Evolutionary conservation across 768 basidiomycete species (phyloP), one percentile per base, ranked within the genome.

Genomic region (Trametes sanguinea): DNA sequence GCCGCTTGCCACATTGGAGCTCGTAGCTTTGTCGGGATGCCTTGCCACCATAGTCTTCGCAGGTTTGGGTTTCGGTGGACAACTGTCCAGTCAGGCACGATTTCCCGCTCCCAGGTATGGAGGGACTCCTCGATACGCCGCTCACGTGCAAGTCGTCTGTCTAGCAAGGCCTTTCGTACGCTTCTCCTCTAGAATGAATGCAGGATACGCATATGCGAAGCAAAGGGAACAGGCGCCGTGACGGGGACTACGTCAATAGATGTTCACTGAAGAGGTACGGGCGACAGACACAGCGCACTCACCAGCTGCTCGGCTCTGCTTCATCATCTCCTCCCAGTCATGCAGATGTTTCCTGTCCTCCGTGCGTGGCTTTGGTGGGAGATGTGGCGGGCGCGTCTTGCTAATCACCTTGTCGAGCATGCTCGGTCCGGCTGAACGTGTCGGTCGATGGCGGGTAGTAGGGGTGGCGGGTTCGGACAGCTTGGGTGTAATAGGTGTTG

Each of bases 311-410:
- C 89, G 85, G 75, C 90, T 93, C 47, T 79, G 85, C 65, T 85
- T 86, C 88, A 94, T 92, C 92, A 96, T 96, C 37, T 80, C 75
- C 69, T 92, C 84, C 89, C 94, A 95, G 70, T 90, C 89, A 4
- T 87, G 84, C 71, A 93, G 78, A 75, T 96, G 94, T 66, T 88
- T 95, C 51, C 80, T 74, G 69, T 95, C 94, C 74, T 96, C 94
- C 60, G 83, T 71, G 32, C 81, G 82, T 51, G 75, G 76, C 71
- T 96, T 96, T 6, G 94, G 94, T 27, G 94, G 94, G n/a, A 95
- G 78, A 71, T 88, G 88, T 4, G 81, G 74, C 16, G 91, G 94
- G n/a, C 94, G 79, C 0, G 94, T 96, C 73, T 85, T 88, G 74
- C 90, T 93, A 53, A 90, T 76, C 37, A 93, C 87, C 74, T 87